Conservation (phyloP, 805 yeast species). For the Cyberlindnera samutprakarnensis region DNA sequence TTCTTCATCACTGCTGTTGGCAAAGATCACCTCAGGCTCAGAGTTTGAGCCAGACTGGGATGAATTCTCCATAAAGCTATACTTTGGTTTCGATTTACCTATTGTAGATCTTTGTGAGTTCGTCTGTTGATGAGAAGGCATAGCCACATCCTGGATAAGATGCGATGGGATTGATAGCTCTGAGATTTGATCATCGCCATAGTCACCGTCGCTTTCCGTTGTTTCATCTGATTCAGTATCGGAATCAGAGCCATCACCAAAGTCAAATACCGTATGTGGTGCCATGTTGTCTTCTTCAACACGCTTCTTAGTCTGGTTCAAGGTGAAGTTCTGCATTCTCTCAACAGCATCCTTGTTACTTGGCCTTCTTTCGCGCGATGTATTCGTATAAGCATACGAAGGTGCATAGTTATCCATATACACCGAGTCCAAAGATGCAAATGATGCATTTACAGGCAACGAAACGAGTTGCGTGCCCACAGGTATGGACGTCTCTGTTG, state of each 20-base stretch:
- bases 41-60: constrained; percentile 12
- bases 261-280: constrained; percentile 14
- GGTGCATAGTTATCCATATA: constrained; percentile 45
- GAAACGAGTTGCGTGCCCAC: constrained; percentile 51
- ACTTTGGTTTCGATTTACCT: constrained; percentile 17
- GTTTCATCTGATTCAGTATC: constrained; percentile 1
- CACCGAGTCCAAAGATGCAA: constrained; percentile 69
- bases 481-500: constrained; percentile 28
- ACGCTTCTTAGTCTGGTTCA: constrained; percentile 10
- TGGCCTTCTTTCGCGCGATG: constrained; percentile 14
- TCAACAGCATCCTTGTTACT: constrained; percentile 4
- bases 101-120: constrained; percentile 2
- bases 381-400: constrained; percentile 11
- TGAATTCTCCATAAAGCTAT: constrained; percentile 19
- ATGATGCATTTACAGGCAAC: constrained; percentile 62
- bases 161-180: constrained; percentile 14
- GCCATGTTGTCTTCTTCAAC: constrained; percentile 13
- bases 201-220: constrained; percentile 1
- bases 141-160: constrained; percentile 7
- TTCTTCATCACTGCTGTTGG: constrained; percentile 9
- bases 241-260: constrained; percentile 2
- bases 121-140: not conserved
- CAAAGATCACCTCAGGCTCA: constrained; percentile 14
- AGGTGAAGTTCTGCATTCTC: constrained; percentile 14
- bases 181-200: constrained; percentile 6